Evolutionary conservation across 306 rosid species (phyloP).

Genomic region (Gleditsia sinensis): DNA sequence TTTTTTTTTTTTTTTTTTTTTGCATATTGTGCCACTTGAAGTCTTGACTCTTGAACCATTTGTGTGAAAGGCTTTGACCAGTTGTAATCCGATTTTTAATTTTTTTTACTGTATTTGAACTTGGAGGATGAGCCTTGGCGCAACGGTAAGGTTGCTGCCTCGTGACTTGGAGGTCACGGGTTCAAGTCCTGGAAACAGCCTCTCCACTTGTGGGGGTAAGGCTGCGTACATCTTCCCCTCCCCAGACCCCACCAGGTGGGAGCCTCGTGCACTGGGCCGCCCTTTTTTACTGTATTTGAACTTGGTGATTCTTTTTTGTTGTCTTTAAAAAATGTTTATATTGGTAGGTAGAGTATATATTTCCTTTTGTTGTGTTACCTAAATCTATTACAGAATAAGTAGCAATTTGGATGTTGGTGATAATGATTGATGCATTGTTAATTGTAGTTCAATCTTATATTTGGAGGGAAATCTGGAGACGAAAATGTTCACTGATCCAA

Average conservation of each 20-base stretch:
- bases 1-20: neutral
- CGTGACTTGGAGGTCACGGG: too few relatives aligned
- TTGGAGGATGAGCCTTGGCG: too few relatives aligned
- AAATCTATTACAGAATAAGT: neutral
- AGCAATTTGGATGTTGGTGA: neutral
- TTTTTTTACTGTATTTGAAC: neutral
- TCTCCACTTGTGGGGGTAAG: too few relatives aligned
- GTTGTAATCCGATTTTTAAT: neutral
- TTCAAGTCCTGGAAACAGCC: too few relatives aligned
- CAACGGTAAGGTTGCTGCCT: too few relatives aligned
- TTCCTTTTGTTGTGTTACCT: neutral
- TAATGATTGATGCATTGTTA: slow-evolving; percentile 1
- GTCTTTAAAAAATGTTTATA: neutral
- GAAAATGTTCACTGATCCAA: slow-evolving; percentile 67
- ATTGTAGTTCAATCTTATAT: slow-evolving; percentile 69
- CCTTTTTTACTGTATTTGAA: neutral
- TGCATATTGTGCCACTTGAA: neutral
- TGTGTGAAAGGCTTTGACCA: neutral
- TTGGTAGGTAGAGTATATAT: neutral
- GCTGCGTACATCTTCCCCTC: too few relatives aligned
- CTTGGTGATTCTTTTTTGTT: neutral
- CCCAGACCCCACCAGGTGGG: too few relatives aligned
- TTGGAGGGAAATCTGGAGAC: slow-evolving; percentile 90
- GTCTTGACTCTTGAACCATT: too few relatives aligned
- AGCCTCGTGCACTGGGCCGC: too few relatives aligned